Evolutionary conservation across 352 stramenopile genomes (phyloP).

Genomic region (Thraustotheca clavata): DNA sequence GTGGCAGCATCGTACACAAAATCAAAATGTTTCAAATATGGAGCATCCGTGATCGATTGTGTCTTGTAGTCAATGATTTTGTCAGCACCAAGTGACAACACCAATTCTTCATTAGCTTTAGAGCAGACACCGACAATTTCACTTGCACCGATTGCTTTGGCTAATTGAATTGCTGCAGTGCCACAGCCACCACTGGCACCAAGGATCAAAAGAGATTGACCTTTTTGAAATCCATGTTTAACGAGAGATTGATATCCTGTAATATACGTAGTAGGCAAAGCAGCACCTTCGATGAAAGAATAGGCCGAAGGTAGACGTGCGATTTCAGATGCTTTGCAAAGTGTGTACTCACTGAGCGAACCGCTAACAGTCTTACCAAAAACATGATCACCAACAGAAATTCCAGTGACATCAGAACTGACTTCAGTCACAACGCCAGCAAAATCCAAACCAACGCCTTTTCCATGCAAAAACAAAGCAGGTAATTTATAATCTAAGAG

Average conservation of each 20-base stretch:
- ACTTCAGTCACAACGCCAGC: slow-evolving; percentile 31
- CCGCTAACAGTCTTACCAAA: slow-evolving; percentile 32
- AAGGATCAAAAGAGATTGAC: slow-evolving; percentile 40
- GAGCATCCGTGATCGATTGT: slow-evolving; percentile 3
- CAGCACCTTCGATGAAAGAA: slow-evolving; percentile 26
- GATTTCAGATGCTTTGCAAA: slow-evolving; percentile 23
- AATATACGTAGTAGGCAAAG: slow-evolving; percentile 28
- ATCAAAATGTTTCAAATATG: slow-evolving; percentile 19
- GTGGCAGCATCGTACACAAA: slow-evolving; percentile 19
- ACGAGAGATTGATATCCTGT: slow-evolving; percentile 29
- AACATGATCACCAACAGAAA: slow-evolving; percentile 31
- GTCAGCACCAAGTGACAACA: slow-evolving; percentile 54
- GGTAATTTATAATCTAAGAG: slow-evolving; percentile 18
- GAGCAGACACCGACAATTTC: slow-evolving; percentile 77
- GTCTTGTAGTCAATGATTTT: slow-evolving; percentile 80
- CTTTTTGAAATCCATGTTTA: slow-evolving; percentile 18
- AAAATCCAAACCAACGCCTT: slow-evolving; percentile 31
- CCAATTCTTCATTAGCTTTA: slow-evolving; percentile 72
- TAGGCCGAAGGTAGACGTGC: slow-evolving; percentile 29
- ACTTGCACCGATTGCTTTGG: slow-evolving; percentile 69
- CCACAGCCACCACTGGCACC: slow-evolving; percentile 65
- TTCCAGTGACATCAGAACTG: slow-evolving; percentile 23
- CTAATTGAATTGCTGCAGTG: slow-evolving; percentile 78
- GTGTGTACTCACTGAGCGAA: slow-evolving; percentile 27
- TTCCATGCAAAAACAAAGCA: slow-evolving; percentile 9